Conservation (phyloP, 1,284 basidiomycete genomes). For the Ustilago loliicola region DNA sequence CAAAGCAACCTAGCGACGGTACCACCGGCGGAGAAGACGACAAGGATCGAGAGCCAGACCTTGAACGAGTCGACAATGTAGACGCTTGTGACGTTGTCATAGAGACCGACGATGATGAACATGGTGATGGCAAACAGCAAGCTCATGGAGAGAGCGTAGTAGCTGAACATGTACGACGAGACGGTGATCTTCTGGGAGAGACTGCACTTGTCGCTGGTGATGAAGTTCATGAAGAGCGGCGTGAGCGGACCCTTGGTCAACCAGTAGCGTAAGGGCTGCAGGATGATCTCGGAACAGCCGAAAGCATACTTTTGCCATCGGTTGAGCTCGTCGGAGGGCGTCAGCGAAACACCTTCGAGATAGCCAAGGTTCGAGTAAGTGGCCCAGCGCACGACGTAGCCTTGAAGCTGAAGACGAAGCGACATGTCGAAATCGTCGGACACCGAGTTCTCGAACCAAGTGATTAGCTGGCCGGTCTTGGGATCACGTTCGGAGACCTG, state of each 20-base stretch:
- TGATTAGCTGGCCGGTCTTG: conserved; percentile 78
- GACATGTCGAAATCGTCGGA: conserved; percentile 86
- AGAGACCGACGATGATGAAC: conserved; percentile 79
- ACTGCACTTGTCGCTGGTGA: conserved; percentile 73
- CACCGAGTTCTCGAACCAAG: conserved; percentile 85
- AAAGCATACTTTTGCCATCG: conserved; percentile 89
- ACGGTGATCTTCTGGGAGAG: conserved; percentile 79
- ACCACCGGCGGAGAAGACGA: conserved; percentile 82
- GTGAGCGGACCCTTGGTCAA: conserved; percentile 85
- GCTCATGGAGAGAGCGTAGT: conserved; percentile 83
- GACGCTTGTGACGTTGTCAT: conserved; percentile 77
- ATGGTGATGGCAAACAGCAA: conserved; percentile 79
- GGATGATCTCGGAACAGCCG: conserved; percentile 73
- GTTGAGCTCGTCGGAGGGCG: conserved; percentile 81
- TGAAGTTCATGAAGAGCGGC: conserved; percentile 81
- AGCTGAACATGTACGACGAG: conserved; percentile 79
- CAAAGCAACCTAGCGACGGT: conserved; percentile 77
- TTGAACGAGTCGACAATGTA: conserved; percentile 75
- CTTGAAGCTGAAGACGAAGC: conserved; percentile 71
- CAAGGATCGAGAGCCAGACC: conserved; percentile 81
- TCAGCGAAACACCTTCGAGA: conserved; percentile 86
- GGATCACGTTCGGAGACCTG: conserved; percentile 76
- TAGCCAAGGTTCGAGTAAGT: conserved; percentile 84
- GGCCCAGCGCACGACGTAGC: conserved; percentile 85
- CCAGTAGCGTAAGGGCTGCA: conserved; percentile 71